Evolutionary conservation across 2,329 filamentous ascomycete genomes (phyloP).

Genomic region (Diaporthe australafricana): DNA sequence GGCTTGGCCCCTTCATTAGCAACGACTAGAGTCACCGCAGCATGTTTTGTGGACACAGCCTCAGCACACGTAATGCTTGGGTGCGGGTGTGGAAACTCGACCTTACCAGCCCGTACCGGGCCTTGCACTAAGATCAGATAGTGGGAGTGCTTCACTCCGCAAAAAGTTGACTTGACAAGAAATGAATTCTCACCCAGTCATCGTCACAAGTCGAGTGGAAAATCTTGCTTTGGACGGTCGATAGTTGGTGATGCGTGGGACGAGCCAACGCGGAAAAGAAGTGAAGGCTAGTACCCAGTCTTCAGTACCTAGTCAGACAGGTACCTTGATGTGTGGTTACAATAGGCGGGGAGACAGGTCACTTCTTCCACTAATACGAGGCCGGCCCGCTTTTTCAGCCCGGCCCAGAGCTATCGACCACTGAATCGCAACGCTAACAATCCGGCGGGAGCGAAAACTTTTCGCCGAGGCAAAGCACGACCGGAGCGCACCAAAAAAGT

Average conservation of each 20-base stretch:
- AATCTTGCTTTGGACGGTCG: neutral
- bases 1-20: neutral
- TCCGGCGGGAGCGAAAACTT: slow-evolving; percentile 27
- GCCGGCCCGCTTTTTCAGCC: neutral
- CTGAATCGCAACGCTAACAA: neutral
- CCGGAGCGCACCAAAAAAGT: slow-evolving; percentile 32
- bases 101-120: too few species aligned
- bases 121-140: too few species aligned
- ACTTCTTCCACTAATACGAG: too few species aligned
- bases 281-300: too few species aligned
- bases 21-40: neutral
- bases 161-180: too few species aligned
- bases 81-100: neutral
- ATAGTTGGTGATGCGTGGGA: neutral
- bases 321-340: too few species aligned
- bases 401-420: neutral
- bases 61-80: neutral
- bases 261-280: too few species aligned
- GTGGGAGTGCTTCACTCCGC: neutral
- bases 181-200: too few species aligned
- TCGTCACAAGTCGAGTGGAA: neutral
- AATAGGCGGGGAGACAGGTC: too few species aligned
- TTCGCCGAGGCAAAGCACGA: slow-evolving; percentile 20
- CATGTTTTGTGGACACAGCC: neutral
- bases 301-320: too few species aligned